Conservation (phyloP, 1,139 yeast genomes). For the Yamadazyma blattariae region DNA sequence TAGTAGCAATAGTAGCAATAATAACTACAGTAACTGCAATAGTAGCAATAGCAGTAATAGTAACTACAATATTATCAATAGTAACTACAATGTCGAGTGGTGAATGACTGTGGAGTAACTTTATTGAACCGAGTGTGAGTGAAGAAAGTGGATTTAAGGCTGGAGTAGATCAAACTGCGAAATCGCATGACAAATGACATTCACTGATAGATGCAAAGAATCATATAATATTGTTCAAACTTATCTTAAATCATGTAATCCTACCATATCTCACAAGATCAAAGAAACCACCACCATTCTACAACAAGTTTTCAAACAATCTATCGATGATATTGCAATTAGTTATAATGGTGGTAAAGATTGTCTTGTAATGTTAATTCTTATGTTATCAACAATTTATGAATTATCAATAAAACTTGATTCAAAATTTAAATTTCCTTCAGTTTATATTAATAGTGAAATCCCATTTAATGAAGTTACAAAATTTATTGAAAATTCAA, state of each 20-base stretch:
- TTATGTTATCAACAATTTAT: constrained; percentile 60
- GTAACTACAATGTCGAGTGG: no score
- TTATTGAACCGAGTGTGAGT: no score
- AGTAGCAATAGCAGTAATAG: no score
- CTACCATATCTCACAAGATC: constrained; percentile 1
- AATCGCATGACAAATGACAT: constrained; percentile 10
- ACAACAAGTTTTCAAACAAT: constrained; percentile 27
- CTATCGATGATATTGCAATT: constrained; percentile 58
- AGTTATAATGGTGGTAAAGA: constrained; percentile 93
- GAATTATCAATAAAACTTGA: constrained; percentile 18
- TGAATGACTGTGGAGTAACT: no score
- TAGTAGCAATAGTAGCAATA: no score
- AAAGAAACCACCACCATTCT: constrained; percentile 15
- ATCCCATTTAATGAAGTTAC: constrained; percentile 60
- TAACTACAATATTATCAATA: no score
- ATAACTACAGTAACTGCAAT: no score
- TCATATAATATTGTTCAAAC: constrained; percentile 31
- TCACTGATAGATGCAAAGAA: constrained; percentile 28
- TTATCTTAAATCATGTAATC: constrained; percentile 27
- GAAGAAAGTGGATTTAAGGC: no score
- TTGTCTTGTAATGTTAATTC: constrained; percentile 75
- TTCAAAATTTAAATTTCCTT: constrained; percentile 39
- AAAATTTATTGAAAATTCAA: constrained; percentile 43
- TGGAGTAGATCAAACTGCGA: no score
- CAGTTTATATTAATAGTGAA: constrained; percentile 72